Evolutionary conservation across 805 yeast genomes (phyloP).

Genomic region (Wickerhamiella cacticola): DNA sequence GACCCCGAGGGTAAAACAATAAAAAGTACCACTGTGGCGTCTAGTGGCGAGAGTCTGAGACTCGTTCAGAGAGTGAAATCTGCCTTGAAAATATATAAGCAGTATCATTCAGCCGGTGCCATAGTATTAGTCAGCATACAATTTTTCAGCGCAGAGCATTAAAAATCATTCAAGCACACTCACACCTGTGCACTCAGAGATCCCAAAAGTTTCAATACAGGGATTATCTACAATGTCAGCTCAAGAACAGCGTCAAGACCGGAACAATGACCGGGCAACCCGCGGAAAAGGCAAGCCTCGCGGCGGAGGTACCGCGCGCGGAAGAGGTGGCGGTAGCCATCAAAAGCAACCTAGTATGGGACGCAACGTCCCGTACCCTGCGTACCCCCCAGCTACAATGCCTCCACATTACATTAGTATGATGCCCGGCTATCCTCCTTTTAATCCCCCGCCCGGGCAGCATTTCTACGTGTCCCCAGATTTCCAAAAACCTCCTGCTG

Average conservation of each 20-base stretch:
- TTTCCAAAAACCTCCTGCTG: not conserved
- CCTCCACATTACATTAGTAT: too few relatives aligned
- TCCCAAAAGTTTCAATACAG: slow-evolving; percentile 3
- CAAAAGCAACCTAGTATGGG: slow-evolving; percentile 6
- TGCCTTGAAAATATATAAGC: too few relatives aligned
- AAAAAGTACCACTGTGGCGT: too few relatives aligned
- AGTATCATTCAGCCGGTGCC: too few relatives aligned
- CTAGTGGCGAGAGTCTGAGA: too few relatives aligned
- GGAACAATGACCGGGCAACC: slow-evolving; percentile 7
- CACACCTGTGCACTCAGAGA: slow-evolving; percentile 5
- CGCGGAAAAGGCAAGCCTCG: slow-evolving; percentile 11
- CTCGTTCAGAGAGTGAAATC: too few relatives aligned
- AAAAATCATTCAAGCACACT: slow-evolving; percentile 9
- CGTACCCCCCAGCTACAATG: not conserved
- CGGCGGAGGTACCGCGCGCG: not conserved
- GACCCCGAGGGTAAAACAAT: too few relatives aligned
- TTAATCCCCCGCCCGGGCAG: not conserved
- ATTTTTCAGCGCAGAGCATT: slow-evolving; percentile 5
- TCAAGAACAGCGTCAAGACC: slow-evolving; percentile 11
- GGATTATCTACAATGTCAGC: slow-evolving; percentile 9
- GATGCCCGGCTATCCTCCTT: slow-evolving; percentile 12
- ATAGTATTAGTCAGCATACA: slow-evolving; percentile 1
- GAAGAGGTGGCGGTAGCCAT: slow-evolving; percentile 6
- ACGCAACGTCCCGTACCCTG: not conserved
- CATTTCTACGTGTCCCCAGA: not conserved